These are phyloP conservation scores for Coniosporium tulheliwenetii DNA, from an alignment of 2,329 filamentous ascomycete genomes.

Conservation along the genomic window DNA sequence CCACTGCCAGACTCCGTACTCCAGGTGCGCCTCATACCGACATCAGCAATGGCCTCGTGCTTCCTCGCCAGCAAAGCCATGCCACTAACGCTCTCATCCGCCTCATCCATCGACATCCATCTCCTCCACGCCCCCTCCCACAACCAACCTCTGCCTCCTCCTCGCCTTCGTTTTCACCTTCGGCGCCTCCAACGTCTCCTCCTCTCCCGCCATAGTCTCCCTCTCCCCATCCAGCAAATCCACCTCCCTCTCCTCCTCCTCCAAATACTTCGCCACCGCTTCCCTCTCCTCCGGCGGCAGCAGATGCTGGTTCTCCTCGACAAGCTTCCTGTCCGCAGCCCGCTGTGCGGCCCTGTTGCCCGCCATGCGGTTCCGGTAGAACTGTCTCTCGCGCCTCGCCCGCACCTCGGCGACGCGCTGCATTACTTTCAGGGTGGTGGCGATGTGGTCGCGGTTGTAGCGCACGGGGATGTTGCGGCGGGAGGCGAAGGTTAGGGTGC, in stretches of 20 bases:
- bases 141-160: constrained; percentile 27
- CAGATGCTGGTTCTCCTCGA: constrained; percentile 84
- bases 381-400: constrained; percentile 66
- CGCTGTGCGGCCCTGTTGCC: constrained; percentile 76
- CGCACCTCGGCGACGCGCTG: constrained; percentile 77
- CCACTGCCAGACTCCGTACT: too few relatives aligned
- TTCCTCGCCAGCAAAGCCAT: too few relatives aligned
- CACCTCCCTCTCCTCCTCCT: constrained; percentile 44
- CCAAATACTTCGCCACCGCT: constrained; percentile 34
- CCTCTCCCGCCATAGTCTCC: constrained; percentile 24
- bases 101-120: constrained; percentile 23
- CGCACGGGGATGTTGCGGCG: constrained; percentile 87
- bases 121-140: constrained; percentile 28
- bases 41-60: too few relatives aligned
- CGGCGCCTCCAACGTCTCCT: constrained; percentile 21
- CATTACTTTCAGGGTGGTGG: constrained; percentile 84
- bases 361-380: constrained; percentile 87
- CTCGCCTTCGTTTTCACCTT: constrained; percentile 20
- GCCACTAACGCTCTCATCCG: too few relatives aligned
- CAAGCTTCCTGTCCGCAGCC: constrained; percentile 69
- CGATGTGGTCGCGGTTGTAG: constrained; percentile 86
- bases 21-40: too few relatives aligned
- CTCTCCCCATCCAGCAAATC: constrained; percentile 44
- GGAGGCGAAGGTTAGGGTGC: constrained; percentile 79
- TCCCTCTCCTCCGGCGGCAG: constrained; percentile 44